Base-by-base conservation (phyloP, 2,329 filamentous ascomycete genomes). In the Penicillium sp. region DNA sequence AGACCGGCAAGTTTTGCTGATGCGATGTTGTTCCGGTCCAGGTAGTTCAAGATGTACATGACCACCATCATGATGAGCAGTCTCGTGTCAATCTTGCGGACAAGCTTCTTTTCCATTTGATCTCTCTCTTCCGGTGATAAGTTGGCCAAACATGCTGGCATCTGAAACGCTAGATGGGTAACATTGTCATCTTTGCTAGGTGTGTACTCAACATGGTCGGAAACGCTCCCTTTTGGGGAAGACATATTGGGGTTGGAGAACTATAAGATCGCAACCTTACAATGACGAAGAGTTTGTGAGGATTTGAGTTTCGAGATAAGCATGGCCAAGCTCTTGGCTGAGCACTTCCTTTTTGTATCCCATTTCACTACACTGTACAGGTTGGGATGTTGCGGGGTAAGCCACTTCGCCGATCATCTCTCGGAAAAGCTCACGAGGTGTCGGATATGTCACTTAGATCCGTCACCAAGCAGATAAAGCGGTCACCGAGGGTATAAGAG, bases 1-100 rank as follows among this genome's bases (percentile, higher is more conserved):
- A 83, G 69, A 4, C 81, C 81, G 1, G 78, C 81, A 5, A 85
- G 67, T 58, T 62, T 57, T 29, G 56, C 63, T 29, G 60, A 57
- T 18, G 58, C 62, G 18, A 64, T 60, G 14, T 57, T 59, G 47
- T 63, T 63, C n/a, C 60, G 58, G 34, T 64, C 62, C 10, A 64
- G 51, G 14, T 61, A 64, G 50, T 63, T 61, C 13, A 63, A 40
- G 29, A 64, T 58, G 40, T 64, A 63, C 57, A 62, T 61, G 13
- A 48, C 16, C 14, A 48, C 46, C 5, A 48, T 48, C 46, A 48
- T 48, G 36, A 48, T 41, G 24, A 48, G 46, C 7, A 48, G 46
- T 11, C 46, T 48, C 3, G 16, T 16, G 16, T 50, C 39, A 24
- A 50, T 36, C 31, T 44, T 50, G 31, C 48, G 48, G 18, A 50